Evolutionary conservation across 108 stramenopile genomes (phyloP).

Genomic region (Seminavis robusta): DNA sequence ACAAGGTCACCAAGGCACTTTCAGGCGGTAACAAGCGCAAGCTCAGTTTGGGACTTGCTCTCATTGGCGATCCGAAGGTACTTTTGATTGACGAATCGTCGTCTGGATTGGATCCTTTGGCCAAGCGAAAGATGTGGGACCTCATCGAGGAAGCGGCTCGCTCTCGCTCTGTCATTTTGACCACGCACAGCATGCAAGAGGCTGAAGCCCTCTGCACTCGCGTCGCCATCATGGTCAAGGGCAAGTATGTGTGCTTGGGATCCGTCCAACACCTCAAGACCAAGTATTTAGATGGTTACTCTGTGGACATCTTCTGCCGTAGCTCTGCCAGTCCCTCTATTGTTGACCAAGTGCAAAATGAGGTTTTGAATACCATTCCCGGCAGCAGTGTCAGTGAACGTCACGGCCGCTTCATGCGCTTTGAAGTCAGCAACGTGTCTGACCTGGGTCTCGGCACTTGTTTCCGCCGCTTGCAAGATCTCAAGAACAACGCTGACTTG

Average conservation of each 20-base stretch:
- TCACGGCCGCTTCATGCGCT: constrained; percentile 5
- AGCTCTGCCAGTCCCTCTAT: too few relatives aligned
- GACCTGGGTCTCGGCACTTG: not conserved
- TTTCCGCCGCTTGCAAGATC: constrained; percentile 1
- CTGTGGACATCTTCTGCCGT: constrained; percentile 1
- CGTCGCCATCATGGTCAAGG: constrained; percentile 88
- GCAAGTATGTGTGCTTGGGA: constrained; percentile 74
- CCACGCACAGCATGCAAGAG: constrained; percentile 87
- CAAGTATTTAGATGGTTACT: constrained; percentile 8
- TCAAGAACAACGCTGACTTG: not conserved
- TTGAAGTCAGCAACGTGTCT: not conserved
- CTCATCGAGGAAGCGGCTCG: constrained; percentile 14
- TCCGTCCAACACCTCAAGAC: constrained; percentile 63
- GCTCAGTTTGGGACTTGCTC: constrained; percentile 55
- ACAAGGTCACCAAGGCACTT: constrained; percentile 35
- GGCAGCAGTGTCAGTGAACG: not conserved
- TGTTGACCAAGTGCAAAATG: not conserved
- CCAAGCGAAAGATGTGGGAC: constrained; percentile 49
- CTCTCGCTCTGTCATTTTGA: constrained; percentile 47
- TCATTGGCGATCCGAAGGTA: constrained; percentile 38
- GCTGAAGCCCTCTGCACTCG: constrained; percentile 90
- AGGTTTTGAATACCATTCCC: not conserved
- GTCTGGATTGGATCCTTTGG: constrained; percentile 63
- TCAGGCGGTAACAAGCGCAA: constrained; percentile 81
- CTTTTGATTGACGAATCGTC: constrained; percentile 57